These are phyloP conservation scores for Salinomyces thailandicus DNA, from an alignment of 2,329 filamentous ascomycete genomes.

Conservation along the genomic window DNA sequence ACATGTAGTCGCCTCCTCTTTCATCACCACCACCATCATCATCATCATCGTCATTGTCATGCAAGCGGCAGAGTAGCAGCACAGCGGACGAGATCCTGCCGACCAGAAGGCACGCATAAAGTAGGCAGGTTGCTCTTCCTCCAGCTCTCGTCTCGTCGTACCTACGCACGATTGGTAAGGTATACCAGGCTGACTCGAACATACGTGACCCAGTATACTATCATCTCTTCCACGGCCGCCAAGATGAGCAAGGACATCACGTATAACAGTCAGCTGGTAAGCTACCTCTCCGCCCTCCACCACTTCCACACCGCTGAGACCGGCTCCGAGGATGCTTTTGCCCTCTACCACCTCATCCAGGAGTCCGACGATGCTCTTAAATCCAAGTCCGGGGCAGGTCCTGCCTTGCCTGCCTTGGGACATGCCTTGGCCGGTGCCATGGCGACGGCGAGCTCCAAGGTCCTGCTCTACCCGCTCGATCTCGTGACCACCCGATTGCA, in stretches of 20 bases:
- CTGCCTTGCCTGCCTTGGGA: conserved; percentile 60
- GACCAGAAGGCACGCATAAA: too few species aligned
- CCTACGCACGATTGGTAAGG: too few species aligned
- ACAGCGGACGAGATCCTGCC: too few species aligned
- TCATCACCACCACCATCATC: too few species aligned
- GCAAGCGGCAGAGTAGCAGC: too few species aligned
- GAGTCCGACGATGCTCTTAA: conserved; percentile 7
- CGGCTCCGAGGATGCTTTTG: conserved; percentile 19
- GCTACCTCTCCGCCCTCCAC: conserved; percentile 10
- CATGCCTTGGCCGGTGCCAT: conserved; percentile 72
- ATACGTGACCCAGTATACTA: not conserved
- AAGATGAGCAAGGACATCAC: not conserved
- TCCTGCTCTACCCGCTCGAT: conserved; percentile 70
- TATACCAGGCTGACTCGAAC: not conserved
- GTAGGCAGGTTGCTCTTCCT: too few species aligned
- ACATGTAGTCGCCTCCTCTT: too few species aligned
- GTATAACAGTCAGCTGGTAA: conserved; percentile 19
- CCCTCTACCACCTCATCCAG: conserved; percentile 21
- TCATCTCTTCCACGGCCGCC: not conserved
- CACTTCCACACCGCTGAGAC: conserved; percentile 14
- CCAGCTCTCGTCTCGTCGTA: too few species aligned
- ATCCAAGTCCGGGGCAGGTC: conserved; percentile 11
- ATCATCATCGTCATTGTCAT: too few species aligned
- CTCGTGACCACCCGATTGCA: conserved; percentile 74
- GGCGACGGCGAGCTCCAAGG: conserved; percentile 68